Base-by-base conservation (phyloP, 176 grass and related monocot genomes). In the Carex cristatella region DNA sequence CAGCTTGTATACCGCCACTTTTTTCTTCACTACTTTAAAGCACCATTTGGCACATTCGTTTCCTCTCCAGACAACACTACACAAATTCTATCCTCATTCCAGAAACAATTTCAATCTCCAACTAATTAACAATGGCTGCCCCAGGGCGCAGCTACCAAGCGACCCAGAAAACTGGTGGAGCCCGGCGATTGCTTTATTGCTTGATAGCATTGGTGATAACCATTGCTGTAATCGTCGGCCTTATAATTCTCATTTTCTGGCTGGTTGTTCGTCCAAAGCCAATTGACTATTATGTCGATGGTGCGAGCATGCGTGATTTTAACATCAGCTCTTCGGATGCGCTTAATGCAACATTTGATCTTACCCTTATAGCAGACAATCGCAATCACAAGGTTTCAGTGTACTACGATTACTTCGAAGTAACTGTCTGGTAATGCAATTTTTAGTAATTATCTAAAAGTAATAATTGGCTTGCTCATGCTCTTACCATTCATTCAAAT, bases 321-420 rank as follows among this genome's bases (percentile, higher is more conserved):
- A 93, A 91, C 91, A 42, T 93, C 69, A 93, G 87, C 4, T 7
- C 82, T 11, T 53, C 84, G 4, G 84, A 79, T 61, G 15, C 84
- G 40, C 87, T 91, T 23, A 93, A 89, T 79, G 89, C 92, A 19
- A 93, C 86, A 19, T 93, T 97, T 88, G 88, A 91, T 91, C 91
- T 97, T 61, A 79, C 79, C 2, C 51, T 97, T 37, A 60, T 83
- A 13, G 42, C 92, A 30, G 35, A 87, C 87, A 97, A 97, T 89
- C 87, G 77, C 54, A 97, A 94, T 88, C 89, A 62, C 18, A 89
- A 77, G 62, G 63, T 97, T 59, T 91, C 92, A 14, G 49, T 97
- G 84, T 84, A 86, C 68, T 97, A 97, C 88, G 89, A 87, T 27
- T 40, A 15, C 46, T 11, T 93, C 16, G 82, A 79, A 69, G 5